Percentiles rank a stretch among this genome's conserved stretches.
These are phyloP conservation scores for Ailanthus altissimus DNA, from an alignment of 345 rosid species.

Conservation along the genomic window DNA sequence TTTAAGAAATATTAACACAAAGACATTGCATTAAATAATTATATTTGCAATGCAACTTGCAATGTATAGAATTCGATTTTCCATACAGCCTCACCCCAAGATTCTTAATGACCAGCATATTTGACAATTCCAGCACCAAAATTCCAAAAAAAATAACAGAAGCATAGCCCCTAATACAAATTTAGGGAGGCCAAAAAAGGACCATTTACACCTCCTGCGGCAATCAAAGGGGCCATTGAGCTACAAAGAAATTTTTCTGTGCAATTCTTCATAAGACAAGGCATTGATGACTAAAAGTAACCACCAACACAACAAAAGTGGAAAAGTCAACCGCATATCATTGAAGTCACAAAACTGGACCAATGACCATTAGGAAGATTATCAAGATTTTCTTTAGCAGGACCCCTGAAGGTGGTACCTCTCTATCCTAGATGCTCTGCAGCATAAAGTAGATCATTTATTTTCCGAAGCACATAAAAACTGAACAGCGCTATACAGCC, in stretches of 20 bases:
- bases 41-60: too few relatives aligned
- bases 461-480: neutral
- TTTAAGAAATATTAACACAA: neutral
- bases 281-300: neutral
- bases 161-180: neutral
- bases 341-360: neutral
- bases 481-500: conserved; percentile 7
- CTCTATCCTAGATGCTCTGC: too few relatives aligned
- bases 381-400: too few relatives aligned
- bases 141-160: neutral
- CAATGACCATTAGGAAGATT: neutral
- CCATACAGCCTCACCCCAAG: neutral
- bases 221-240: neutral
- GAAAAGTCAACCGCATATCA: neutral
- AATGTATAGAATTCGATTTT: neutral
- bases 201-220: neutral
- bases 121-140: too few relatives aligned
- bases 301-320: neutral
- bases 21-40: neutral
- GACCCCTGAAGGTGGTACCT: too few relatives aligned
- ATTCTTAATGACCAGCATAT: neutral
- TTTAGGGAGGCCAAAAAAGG: neutral
- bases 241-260: neutral
- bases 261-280: neutral
- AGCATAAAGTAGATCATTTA: conserved; percentile 8